Evolutionary conservation across 2,329 filamentous ascomycete species (phyloP), one percentile per base, ranked within the genome.

Genomic region (Colletotrichum simmondsii): DNA sequence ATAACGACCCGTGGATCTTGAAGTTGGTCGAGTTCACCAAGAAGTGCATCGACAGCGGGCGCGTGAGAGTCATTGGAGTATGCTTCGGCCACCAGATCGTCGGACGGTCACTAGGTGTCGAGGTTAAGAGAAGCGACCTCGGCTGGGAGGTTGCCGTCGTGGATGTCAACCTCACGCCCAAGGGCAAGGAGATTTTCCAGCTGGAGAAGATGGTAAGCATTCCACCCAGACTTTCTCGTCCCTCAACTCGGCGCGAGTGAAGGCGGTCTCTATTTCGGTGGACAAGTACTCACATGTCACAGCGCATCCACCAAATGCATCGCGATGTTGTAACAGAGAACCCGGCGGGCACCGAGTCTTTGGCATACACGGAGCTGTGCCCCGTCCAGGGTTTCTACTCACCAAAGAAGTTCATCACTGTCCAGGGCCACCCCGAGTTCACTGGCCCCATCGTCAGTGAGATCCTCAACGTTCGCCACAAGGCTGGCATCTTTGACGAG

Each of bases 31-130:
- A 91, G 1, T 97, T 91, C 78, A 90, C 89, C 63, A 85, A 87
- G 75, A 77, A 83, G 6, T 85, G 93, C 3, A 86, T 94, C 42
- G 85, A 86, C 14, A 88, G 92, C 75, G 85, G 87, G 30, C 86
- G 90, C 0, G 89, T 97, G 8, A 89, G 91, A 46, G 83, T 95
- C n/a, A 87, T 97, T 19, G 95, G 94, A 12, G 88, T 97, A 19
- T 97, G 95, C 82, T 97, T 96, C 81, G 95, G 95, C 5, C 95
- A 97, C 80, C 94, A 97, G 84, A 95, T 97, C 77, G 84, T 97
- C 56, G 94, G 89, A 1, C 87, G 94, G 65, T 93, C 94, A 1
- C 80, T 95, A 76, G 93, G 91, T 4, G 88, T 84, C 24, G 88
- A 89, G 76, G 93, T 97, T 2, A 91, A 87, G 46, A 85, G 91